Conservation (phyloP, 345 rosid genomes). For the Microthlaspi erraticum region DNA sequence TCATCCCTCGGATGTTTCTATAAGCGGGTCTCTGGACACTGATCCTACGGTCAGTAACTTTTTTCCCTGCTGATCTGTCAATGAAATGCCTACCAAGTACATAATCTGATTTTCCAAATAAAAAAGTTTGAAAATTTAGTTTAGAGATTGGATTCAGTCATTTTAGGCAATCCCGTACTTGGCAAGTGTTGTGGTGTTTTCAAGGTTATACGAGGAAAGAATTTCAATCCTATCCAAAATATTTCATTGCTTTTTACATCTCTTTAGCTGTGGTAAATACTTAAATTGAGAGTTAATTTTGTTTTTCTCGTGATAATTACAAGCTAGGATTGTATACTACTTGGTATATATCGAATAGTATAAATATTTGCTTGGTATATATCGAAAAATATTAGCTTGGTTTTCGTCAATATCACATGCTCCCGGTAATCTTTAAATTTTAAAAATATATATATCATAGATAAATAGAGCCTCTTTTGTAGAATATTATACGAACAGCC, state of each 20-base stretch:
- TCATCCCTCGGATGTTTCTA: slow-evolving; percentile 16
- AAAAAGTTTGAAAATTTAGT: not conserved
- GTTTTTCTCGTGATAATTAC: slow-evolving; percentile 10
- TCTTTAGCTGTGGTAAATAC: not conserved
- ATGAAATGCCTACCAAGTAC: slow-evolving; percentile 20
- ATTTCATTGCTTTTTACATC: not conserved
- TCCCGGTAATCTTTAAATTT: not conserved
- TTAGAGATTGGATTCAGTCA: not conserved
- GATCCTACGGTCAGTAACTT: slow-evolving; percentile 32
- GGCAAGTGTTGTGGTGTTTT: slow-evolving; percentile 3
- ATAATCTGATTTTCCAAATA: no score
- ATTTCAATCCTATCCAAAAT: not conserved
- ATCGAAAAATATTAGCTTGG: not conserved
- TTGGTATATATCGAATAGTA: not conserved
- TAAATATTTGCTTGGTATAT: not conserved
- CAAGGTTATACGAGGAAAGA: not conserved
- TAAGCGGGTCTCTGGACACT: slow-evolving; percentile 1
- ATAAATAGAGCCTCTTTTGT: not conserved
- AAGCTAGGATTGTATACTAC: not conserved
- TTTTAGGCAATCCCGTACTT: not conserved
- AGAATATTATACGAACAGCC: not conserved
- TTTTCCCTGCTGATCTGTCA: slow-evolving; percentile 10
- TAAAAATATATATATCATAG: not conserved
- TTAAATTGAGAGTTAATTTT: no score
- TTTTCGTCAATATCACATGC: slow-evolving; percentile 29